Evolutionary conservation across 371 early-diverging fungal genomes (phyloP).

Genomic region (Globomyces sp.): DNA sequence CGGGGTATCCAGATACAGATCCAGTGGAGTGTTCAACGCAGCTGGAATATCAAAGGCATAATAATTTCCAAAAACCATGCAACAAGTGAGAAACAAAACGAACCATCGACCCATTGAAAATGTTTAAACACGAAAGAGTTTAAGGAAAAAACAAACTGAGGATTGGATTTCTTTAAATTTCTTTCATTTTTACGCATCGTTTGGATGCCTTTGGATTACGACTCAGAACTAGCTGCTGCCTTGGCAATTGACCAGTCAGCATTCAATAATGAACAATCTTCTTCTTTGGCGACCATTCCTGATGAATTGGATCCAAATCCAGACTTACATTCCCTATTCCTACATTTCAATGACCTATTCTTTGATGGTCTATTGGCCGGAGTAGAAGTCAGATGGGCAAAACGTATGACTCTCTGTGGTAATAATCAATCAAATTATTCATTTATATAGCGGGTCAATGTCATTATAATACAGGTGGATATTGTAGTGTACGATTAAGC

Average conservation of each 20-base stretch:
- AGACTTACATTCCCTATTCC: background rate
- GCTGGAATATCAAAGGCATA: slow-evolving; percentile 69
- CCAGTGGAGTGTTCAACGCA: slow-evolving; percentile 56
- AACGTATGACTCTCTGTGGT: background rate
- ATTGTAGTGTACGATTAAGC: background rate
- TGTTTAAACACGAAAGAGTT: background rate
- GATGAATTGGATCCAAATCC: background rate
- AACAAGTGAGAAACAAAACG: slow-evolving; percentile 9
- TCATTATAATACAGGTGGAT: background rate
- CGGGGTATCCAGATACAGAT: slow-evolving; percentile 40
- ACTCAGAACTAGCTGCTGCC: no score
- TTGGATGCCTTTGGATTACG: no score
- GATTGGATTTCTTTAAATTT: no score
- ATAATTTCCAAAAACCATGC: slow-evolving; percentile 44
- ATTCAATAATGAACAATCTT: no score
- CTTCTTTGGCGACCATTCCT: no score
- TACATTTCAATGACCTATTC: background rate
- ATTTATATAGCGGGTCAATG: background rate
- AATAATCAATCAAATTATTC: no score
- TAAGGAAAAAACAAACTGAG: no score
- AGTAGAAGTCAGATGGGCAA: background rate
- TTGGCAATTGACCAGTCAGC: no score
- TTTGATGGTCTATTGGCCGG: background rate
- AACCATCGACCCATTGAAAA: slow-evolving; percentile 1
- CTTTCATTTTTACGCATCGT: no score